Conservation (phyloP, 2,329 filamentous ascomycete species). For the Penicillium decumbens region DNA sequence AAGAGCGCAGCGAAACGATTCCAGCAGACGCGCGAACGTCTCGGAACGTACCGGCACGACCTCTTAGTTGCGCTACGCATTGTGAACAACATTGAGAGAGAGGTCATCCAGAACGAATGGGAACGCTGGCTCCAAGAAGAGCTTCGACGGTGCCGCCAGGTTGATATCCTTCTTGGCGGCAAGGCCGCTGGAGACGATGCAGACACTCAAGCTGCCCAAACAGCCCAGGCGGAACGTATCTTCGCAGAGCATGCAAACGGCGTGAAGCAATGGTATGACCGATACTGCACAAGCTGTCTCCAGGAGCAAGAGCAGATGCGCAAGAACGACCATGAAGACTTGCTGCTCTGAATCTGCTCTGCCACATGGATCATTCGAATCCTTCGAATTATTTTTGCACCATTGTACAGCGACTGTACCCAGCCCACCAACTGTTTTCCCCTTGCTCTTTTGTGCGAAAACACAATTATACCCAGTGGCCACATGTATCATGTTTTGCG, state of each 20-base stretch:
- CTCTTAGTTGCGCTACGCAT: conserved; percentile 84
- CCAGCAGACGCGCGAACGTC: conserved; percentile 71
- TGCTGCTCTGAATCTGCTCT: conserved; percentile 15
- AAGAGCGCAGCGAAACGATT: conserved; percentile 54
- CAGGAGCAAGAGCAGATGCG: conserved; percentile 38
- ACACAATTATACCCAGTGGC: conserved; percentile 29
- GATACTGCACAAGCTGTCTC: conserved; percentile 60
- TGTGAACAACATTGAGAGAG: conserved; percentile 81
- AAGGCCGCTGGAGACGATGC: conserved; percentile 20
- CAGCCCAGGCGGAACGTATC: conserved; percentile 25
- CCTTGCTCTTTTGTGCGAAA: conserved; percentile 9
- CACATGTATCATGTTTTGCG: conserved; percentile 11
- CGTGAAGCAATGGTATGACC: conserved; percentile 54
- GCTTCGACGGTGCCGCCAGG: conserved; percentile 65
- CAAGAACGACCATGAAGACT: conserved; percentile 18
- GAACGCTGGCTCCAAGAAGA: conserved; percentile 87
- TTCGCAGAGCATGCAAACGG: conserved; percentile 41
- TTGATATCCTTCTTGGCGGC: conserved; percentile 46
- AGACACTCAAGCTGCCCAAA: conserved; percentile 15
- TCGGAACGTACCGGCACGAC: conserved; percentile 83
- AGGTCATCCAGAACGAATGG: conserved; percentile 83
- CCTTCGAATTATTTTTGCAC: not conserved
- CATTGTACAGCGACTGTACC: not conserved
- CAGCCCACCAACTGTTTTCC: not conserved
- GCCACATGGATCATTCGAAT: no score